Base-by-base conservation (phyloP, 768 basidiomycete genomes). In the Punctularia strigosozonata region DNA sequence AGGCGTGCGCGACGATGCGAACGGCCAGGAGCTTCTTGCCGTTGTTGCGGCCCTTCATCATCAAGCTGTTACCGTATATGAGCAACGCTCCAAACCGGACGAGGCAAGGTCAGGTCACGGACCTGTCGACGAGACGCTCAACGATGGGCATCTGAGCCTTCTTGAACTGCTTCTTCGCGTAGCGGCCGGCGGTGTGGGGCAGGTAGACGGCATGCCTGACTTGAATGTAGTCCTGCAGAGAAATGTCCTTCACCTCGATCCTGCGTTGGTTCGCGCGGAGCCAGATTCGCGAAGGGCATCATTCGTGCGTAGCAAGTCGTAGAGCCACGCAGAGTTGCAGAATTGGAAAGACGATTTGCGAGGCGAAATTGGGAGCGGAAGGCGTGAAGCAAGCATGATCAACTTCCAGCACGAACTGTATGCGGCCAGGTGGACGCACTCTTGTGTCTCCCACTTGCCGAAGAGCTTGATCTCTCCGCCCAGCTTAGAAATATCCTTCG, bases 31-130 rank as follows among this genome's bases (percentile, higher is more conserved):
- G 80, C 69, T 98, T 98, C 75, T 98, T 97, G 59, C 95, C 95
- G 69, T 92, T 98, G 81, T 98, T 99, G 66, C 95, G 91, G 45
- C 95, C 95, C 71, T 98, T 95, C 95, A 99, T 99, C 95, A 99
- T 99, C 61, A 99, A 68, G 63, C 90, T 94, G 50, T 4, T 24
- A 23, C 19, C 17, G 34, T 10, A 23, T 34, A 34, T 10, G 12
- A 34, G n/a, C n/a, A n/a, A n/a, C n/a, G n/a, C n/a, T 19, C 33
- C 8, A 19, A 15, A 8, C 10, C 26, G 26, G 10, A 38, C n/a
- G 31, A 31, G 32, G 34, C 40, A 17, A 25, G 28, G 8, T 31
- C 12, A 10, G n/a, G 19, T 20, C 31, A 59, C 77, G 52, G 56
- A 88, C 91, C 81, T 82, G 75, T 97, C 92, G 50, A 98, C 95